Evolutionary conservation across 2,329 filamentous ascomycete species (phyloP).

Genomic region (Colletotrichum sp.): DNA sequence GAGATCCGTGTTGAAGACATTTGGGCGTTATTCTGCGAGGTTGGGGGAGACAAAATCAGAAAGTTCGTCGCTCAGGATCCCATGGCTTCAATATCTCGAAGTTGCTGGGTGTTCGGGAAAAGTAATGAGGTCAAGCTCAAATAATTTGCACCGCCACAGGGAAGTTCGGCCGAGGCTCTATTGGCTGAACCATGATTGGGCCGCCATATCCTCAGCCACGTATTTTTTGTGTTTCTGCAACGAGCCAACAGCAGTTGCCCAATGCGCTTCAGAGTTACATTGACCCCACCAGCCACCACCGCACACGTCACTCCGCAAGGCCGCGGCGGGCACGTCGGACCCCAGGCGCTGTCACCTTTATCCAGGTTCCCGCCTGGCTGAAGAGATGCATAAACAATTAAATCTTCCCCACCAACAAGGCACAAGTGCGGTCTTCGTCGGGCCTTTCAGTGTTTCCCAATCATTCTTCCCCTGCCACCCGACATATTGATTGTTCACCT

Average conservation of each 20-base stretch:
- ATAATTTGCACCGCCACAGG: conserved; percentile 22
- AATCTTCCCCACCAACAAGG: conserved; percentile 17
- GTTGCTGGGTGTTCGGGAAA: not conserved
- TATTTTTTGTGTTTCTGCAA: not conserved
- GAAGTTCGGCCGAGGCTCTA: not conserved
- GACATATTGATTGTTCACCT: not conserved
- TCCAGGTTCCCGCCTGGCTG: conserved; percentile 18
- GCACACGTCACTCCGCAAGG: conserved; percentile 23
- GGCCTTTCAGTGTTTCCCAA: not conserved
- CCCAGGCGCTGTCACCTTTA: conserved; percentile 16
- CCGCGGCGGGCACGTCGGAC: conserved; percentile 6
- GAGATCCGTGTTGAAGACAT: conserved; percentile 21
- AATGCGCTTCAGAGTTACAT: not conserved
- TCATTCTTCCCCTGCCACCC: not conserved
- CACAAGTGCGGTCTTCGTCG: not conserved
- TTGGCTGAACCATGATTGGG: not conserved
- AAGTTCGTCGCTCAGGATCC: not conserved
- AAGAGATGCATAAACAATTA: conserved; percentile 20
- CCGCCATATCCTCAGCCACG: conserved; percentile 16
- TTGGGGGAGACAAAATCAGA: not conserved
- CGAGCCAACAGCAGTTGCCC: not conserved
- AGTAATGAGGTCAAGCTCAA: conserved; percentile 23
- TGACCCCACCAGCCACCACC: conserved; percentile 22
- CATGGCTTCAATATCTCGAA: not conserved
- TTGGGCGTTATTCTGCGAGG: not conserved